phyloP scores from a whole-genome alignment of 1,284 basidiomycete species.

The Cutaneotrichosporon sp. region DNA sequence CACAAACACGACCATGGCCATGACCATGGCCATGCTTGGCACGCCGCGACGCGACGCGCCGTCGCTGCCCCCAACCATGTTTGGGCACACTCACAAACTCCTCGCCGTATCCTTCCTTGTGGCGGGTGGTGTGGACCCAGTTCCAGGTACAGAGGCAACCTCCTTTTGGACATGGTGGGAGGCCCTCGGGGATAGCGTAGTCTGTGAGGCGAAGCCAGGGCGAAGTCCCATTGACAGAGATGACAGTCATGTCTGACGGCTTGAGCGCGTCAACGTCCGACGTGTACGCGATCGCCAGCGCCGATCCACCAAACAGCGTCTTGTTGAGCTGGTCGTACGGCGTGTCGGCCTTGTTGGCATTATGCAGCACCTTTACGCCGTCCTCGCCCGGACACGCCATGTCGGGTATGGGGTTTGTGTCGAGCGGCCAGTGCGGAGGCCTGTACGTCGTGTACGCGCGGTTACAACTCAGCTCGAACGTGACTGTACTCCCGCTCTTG shows the following conservation, averaged over 20 bases:
- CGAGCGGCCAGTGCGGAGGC: background rate
- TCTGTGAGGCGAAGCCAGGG: constrained; percentile 8
- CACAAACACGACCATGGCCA: too few species aligned
- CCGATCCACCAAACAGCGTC: constrained; percentile 10
- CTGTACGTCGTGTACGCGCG: constrained; percentile 7
- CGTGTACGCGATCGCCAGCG: constrained; percentile 14
- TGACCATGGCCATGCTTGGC: too few species aligned
- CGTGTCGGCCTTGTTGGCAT: constrained; percentile 1
- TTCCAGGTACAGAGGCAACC: constrained; percentile 64
- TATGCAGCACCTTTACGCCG: constrained; percentile 1
- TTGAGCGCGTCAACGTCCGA: constrained; percentile 41
- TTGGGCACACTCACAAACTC: constrained; percentile 15
- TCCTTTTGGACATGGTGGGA: constrained; percentile 63
- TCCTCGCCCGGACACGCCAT: background rate
- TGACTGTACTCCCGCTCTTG: background rate
- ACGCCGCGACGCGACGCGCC: too few species aligned
- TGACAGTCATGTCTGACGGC: constrained; percentile 63
- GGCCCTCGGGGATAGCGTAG: constrained; percentile 35
- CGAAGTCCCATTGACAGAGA: constrained; percentile 60
- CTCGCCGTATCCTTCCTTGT: constrained; percentile 14
- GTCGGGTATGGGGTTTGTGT: background rate
- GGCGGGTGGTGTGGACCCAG: constrained; percentile 11
- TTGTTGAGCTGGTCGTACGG: constrained; percentile 8
- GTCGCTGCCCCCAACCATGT: too few species aligned
- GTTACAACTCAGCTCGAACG: constrained; percentile 13